phyloP scores from a whole-genome alignment of 129 eudicot species.

The Artemisia tridentata region DNA sequence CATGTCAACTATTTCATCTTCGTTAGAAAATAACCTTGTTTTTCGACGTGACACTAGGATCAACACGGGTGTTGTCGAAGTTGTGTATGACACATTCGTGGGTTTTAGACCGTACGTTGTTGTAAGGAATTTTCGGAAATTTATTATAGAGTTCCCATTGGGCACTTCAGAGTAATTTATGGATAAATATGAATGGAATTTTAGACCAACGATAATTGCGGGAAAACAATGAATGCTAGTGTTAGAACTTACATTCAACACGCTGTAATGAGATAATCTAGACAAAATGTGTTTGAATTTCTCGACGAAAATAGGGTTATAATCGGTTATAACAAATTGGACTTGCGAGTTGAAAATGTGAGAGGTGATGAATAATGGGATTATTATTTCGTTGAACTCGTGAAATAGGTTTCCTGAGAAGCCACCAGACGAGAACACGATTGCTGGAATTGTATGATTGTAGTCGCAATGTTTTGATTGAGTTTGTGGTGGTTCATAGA shows the following conservation, averaged over 20 bases:
- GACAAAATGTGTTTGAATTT: conserved; percentile 37
- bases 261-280: conserved; percentile 36
- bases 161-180: conserved; percentile 44
- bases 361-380: conserved; percentile 61
- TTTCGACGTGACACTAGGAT: conserved; percentile 47
- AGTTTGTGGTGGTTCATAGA: conserved; percentile 22
- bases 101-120: conserved; percentile 28
- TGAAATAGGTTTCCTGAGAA: conserved; percentile 62
- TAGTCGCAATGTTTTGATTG: conserved; percentile 10
- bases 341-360: conserved; percentile 41
- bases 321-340: conserved; percentile 45
- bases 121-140: conserved; percentile 36
- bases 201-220: conserved; percentile 48
- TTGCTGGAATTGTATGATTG: conserved; percentile 45
- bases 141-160: conserved; percentile 35
- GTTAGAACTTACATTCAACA: conserved; percentile 21
- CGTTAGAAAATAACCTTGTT: conserved; percentile 48
- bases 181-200: conserved; percentile 34
- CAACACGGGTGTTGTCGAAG: conserved; percentile 33
- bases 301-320: conserved; percentile 31
- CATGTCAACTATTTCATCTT: conserved; percentile 49
- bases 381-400: conserved; percentile 58
- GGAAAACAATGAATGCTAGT: conserved; percentile 42
- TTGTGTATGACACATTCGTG: not conserved
- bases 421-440: conserved; percentile 55